Conservation (phyloP, 2,329 filamentous ascomycete species). For the Septoria linicola region DNA sequence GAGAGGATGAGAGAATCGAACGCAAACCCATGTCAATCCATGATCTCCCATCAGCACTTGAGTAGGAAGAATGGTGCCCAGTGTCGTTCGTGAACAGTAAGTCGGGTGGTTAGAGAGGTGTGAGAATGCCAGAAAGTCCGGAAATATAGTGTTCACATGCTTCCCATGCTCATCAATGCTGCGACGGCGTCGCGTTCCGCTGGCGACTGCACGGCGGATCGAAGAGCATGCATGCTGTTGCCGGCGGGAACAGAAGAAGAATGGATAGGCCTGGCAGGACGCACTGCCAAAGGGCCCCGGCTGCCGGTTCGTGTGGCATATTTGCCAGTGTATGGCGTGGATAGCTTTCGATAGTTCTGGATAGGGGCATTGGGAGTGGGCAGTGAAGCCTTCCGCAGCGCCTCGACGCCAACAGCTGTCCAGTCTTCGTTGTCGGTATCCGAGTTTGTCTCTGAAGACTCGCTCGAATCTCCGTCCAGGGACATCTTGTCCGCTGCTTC, state of each 20-base stretch:
- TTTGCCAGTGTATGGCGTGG: constrained; percentile 31
- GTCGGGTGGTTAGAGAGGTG: constrained; percentile 11
- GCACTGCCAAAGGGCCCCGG: constrained; percentile 28
- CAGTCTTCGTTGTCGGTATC: constrained; percentile 95
- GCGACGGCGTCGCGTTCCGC: constrained; percentile 81
- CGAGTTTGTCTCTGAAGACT: constrained; percentile 50
- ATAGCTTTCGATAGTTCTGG: constrained; percentile 35
- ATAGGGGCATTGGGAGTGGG: constrained; percentile 33
- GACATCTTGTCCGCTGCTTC: constrained; percentile 96
- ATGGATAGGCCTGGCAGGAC: constrained; percentile 12
- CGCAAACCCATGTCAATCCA: constrained; percentile 42
- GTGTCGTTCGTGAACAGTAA: constrained; percentile 34
- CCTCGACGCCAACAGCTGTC: constrained; percentile 83
- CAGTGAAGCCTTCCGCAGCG: constrained; percentile 66
- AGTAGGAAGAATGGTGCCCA: constrained; percentile 39
- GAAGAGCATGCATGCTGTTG: constrained; percentile 12
- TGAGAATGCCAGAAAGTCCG: constrained; percentile 20
- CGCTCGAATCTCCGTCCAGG: constrained; percentile 56
- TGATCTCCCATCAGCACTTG: constrained; percentile 41
- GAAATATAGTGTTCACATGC: constrained; percentile 47
- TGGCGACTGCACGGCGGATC: constrained; percentile 47
- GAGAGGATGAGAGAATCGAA: constrained; percentile 22
- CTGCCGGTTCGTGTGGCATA: constrained; percentile 30
- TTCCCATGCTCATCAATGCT: constrained; percentile 76
- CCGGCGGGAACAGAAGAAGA: constrained; percentile 22